Evolutionary conservation across 2,329 filamentous ascomycete genomes (phyloP), one percentile per base, ranked within the genome.

Genomic region (Aspergillus neoniger): DNA sequence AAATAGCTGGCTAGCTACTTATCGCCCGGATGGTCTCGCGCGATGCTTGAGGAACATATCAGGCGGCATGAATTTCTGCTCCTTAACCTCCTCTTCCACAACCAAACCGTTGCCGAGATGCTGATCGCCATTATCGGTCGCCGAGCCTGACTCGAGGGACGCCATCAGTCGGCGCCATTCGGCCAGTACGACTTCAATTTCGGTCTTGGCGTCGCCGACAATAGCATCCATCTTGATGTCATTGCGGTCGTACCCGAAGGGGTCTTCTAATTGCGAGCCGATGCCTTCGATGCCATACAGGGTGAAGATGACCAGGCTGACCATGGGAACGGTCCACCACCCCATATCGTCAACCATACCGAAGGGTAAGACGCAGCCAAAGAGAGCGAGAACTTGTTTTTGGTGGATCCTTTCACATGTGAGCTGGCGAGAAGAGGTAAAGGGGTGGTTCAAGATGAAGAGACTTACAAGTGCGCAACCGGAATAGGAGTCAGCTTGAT

Each of bases 201-300:
- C 86, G 41, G 79, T 79, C 61, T 84, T 76, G 47, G 85, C 77
- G 69, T 89, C 86, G 64, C 86, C 85, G 2, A 85, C 83, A 53
- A 88, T 84, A 3, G 84, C 85, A 70, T 88, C 86, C 81, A 88
- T 86, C 69, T 88, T 88, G 73, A 89, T 88, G 69, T 88, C 86
- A 59, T 87, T 88, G 68, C 83, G 81, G 64, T 87, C 86, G 58
- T 86, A 86, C 2, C 86, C 86, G 69, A 89, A 88, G 1, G 86
- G 86, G 69, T 89, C 86, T 69, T 89, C 86, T 1, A 88, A 76
- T 71, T 88, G 86, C 3, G 80, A 81, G 10, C 85, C 86, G 57
- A 88, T 88, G 1, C 85, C 86, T 62, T 87, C 85, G 25, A 87
- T 87, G 0, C 85, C 85, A 62, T 89, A 88, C 2, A 88, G 75